These are phyloP conservation scores for Puccinia brachypodii DNA, from an alignment of 1,284 basidiomycete species.

Conservation along the genomic window DNA sequence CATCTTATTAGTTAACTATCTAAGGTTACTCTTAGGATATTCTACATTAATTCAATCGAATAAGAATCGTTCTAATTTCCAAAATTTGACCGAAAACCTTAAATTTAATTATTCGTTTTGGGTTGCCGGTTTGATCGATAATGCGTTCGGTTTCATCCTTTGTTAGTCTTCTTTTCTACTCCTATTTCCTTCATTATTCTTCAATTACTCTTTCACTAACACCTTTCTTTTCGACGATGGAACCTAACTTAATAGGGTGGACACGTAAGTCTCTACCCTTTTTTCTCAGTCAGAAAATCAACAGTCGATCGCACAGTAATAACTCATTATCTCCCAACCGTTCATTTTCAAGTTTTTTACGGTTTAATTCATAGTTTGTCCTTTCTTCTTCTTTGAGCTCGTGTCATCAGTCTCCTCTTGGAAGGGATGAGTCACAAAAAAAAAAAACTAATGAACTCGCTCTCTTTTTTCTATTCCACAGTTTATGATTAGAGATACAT, in stretches of 20 bases:
- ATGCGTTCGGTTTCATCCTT: neutral
- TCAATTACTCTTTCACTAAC: neutral
- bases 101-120: neutral
- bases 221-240: neutral
- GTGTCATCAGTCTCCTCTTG: too few relatives aligned
- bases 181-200: neutral
- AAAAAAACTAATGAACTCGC: too few relatives aligned
- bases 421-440: too few relatives aligned
- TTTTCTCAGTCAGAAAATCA: neutral
- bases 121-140: neutral
- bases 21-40: neutral
- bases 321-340: neutral
- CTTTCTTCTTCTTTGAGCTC: too few relatives aligned
- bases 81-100: neutral
- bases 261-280: neutral
- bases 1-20: neutral
- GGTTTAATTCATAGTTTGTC: conserved; percentile 15
- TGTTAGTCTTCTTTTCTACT: neutral
- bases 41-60: neutral
- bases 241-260: neutral
- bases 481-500: too few relatives aligned
- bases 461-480: too few relatives aligned
- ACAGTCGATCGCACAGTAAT: neutral
- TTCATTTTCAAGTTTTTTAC: neutral
- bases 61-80: neutral